Evolutionary conservation across 169 alveolate species (phyloP).

Genomic region (Eimeria praecox): DNA sequence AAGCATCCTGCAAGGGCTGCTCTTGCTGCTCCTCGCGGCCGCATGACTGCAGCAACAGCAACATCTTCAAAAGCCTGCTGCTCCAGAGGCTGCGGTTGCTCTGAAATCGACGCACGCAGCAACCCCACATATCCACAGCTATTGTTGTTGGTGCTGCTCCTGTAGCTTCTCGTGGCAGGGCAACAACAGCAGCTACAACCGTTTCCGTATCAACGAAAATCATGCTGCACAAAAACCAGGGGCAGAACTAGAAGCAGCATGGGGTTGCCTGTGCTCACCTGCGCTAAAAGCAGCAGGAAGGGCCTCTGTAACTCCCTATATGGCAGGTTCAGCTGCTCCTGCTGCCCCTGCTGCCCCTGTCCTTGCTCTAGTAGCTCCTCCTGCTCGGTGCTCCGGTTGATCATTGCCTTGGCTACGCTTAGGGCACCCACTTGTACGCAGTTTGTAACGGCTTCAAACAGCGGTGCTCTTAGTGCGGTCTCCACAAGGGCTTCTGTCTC

Average conservation of each 20-base stretch:
- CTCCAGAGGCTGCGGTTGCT: constrained; percentile 70
- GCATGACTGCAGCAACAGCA: constrained; percentile 50
- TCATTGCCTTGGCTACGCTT: constrained; percentile 47
- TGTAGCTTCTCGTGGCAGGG: neutral
- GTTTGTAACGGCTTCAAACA: constrained; percentile 14
- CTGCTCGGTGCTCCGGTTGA: constrained; percentile 49
- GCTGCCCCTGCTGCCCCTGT: constrained; percentile 24
- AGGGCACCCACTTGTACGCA: constrained; percentile 66
- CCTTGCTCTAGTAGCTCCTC: constrained; percentile 4
- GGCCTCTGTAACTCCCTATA: constrained; percentile 62
- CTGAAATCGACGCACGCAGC: neutral
- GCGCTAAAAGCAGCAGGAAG: constrained; percentile 30
- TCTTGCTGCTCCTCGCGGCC: constrained; percentile 60
- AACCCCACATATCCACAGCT: neutral
- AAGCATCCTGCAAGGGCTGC: constrained; percentile 32
- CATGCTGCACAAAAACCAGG: neutral
- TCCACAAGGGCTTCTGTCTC: constrained; percentile 36
- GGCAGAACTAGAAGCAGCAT: neutral
- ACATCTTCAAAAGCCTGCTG: constrained; percentile 50
- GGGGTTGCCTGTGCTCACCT: constrained; percentile 16
- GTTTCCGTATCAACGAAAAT: neutral
- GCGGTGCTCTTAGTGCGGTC: constrained; percentile 57
- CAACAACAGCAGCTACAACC: neutral
- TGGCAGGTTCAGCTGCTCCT: constrained; percentile 32
- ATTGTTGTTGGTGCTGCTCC: neutral